Evolutionary conservation across 2,329 filamentous ascomycete species (phyloP).

Genomic region (Pestalotiopsis sp.): DNA sequence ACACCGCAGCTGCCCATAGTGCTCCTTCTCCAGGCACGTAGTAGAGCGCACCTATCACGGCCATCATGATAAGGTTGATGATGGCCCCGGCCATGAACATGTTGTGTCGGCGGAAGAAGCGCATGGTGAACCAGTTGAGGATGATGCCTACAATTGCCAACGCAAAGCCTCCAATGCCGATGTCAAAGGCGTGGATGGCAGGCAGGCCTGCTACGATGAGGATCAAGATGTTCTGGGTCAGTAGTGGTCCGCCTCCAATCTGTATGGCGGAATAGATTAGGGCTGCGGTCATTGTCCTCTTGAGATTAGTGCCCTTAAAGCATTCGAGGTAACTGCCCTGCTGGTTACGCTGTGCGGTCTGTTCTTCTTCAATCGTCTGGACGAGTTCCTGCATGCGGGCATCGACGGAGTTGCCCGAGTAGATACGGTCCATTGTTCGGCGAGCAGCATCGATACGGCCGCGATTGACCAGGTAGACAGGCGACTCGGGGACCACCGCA

Average conservation of each 20-base stretch:
- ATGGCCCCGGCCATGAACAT: background rate
- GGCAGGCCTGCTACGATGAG: background rate
- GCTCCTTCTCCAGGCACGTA: background rate
- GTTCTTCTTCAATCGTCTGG: background rate
- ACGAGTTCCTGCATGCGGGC: background rate
- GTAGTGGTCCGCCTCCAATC: background rate
- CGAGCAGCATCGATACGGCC: background rate
- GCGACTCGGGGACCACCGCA: background rate
- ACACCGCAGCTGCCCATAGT: background rate
- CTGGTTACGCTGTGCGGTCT: background rate
- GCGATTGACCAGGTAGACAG: background rate
- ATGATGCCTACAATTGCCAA: background rate
- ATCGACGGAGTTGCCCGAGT: background rate
- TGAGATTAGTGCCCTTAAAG: background rate
- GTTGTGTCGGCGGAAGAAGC: background rate
- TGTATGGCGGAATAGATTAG: background rate
- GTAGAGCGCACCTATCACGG: background rate
- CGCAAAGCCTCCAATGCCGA: background rate
- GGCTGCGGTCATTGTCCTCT: background rate
- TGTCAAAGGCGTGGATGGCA: background rate
- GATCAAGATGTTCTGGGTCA: background rate
- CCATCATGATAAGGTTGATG: background rate
- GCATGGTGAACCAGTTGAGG: background rate
- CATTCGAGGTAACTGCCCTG: background rate
- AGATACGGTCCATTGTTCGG: background rate